Conservation (phyloP, 192 early-diverging fungal genomes). For the Backusella parvicylindrica region DNA sequence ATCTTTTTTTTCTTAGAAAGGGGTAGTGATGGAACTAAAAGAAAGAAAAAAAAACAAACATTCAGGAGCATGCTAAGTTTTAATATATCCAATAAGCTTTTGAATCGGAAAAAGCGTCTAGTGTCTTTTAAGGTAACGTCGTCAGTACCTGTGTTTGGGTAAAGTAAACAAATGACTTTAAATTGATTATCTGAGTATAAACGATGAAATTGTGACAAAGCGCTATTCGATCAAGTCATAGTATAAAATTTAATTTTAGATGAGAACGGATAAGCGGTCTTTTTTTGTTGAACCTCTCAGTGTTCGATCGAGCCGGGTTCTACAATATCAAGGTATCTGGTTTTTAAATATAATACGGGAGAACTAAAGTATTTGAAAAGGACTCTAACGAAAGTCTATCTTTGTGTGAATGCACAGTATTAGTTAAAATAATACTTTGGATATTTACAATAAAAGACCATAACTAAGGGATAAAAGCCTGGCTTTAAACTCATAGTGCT, state of each 20-base stretch:
- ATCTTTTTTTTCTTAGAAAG: neutral
- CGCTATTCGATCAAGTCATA: neutral
- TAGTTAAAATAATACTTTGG: neutral
- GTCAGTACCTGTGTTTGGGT: neutral
- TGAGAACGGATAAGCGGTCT: neutral
- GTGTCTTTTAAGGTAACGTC: neutral
- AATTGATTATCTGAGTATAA: neutral
- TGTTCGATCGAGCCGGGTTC: neutral
- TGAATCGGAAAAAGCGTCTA: neutral
- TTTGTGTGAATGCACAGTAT: neutral
- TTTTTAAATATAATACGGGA: neutral
- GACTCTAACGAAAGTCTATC: neutral
- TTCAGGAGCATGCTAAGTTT: neutral
- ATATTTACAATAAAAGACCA: neutral
- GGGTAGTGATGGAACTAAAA: neutral
- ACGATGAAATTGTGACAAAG: neutral
- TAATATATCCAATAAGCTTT: neutral
- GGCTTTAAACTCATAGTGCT: neutral
- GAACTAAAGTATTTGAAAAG: neutral
- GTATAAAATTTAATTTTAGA: neutral
- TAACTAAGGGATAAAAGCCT: neutral
- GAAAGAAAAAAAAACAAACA: neutral
- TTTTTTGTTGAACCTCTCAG: neutral
- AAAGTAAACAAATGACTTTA: neutral
- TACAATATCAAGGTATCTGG: neutral